Evolutionary conservation across 2,329 filamentous ascomycete genomes (phyloP).

Genomic region (Xylariaceae sp.): DNA sequence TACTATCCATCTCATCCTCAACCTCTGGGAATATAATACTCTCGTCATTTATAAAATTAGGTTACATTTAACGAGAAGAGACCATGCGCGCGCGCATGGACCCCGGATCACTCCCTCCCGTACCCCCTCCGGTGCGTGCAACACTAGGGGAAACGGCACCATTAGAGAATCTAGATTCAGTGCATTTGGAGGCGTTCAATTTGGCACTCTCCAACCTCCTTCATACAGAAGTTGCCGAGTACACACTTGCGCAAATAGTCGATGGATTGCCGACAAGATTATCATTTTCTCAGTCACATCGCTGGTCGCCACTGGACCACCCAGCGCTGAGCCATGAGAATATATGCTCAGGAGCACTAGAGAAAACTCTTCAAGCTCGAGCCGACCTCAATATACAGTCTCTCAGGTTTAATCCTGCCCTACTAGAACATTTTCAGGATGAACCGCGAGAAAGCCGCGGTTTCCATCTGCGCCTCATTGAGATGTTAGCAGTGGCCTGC

Average conservation of each 20-base stretch:
- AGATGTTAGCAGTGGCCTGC: constrained; percentile 27
- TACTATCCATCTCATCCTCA: too few relatives aligned
- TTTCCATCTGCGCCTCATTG: constrained; percentile 24
- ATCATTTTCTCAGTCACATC: background rate
- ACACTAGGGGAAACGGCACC: background rate
- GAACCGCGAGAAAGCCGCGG: background rate
- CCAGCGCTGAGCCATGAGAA: background rate
- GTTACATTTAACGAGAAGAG: background rate
- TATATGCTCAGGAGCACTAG: background rate
- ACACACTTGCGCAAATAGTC: background rate
- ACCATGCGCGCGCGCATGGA: background rate
- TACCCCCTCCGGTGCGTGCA: background rate
- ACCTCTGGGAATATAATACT: too few relatives aligned
- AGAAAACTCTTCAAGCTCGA: background rate
- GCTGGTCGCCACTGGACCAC: background rate
- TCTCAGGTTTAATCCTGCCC: background rate
- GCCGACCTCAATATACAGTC: background rate
- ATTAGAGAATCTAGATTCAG: background rate
- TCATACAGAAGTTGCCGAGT: background rate
- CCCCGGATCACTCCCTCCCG: background rate
- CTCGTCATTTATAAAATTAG: background rate
- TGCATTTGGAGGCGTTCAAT: background rate
- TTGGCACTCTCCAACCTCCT: background rate
- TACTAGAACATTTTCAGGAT: background rate
- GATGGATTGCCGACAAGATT: background rate